Evolutionary conservation across 2,329 filamentous ascomycete species (phyloP), one percentile per base, ranked within the genome.

Genomic region (Laburnicola sp.): DNA sequence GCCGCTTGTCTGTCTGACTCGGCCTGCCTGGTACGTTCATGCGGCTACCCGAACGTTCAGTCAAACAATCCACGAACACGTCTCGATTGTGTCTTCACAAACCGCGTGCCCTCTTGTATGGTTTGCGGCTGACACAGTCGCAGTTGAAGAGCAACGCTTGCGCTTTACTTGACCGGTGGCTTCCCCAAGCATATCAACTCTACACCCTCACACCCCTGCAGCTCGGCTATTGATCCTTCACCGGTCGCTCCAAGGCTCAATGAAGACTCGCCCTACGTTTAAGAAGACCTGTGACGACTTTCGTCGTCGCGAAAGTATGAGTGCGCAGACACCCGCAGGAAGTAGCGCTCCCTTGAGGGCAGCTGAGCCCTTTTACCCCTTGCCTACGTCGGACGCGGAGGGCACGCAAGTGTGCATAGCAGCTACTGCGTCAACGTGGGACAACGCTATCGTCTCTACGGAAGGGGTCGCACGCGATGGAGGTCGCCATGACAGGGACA

Each of bases 21-120:
- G 65, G 64, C 47, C 50, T 58, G 58, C 63, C 56, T 68, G 54
- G 59, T 60, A 65, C 60, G 51, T 68, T 64, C 56, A 61, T 68
- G 65, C 63, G 47, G 60, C 48, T 59, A 57, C 53, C 61, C 61
- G 64, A 58, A 45, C 50, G 55, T 50, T 56, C 57, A 62, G 64
- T 69, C 68, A 71, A 72, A 71, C 70, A 62, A 45, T 57, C 57
- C 53, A 56, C 56, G 63, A 65, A 72, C 70, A 71, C 71, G 68
- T 71, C 65, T 64, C 60, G 64, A 65, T 68, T 72, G 68, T 68
- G 67, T 69, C 60, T 63, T 63, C 57, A 53, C 71, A 72, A 73
- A 71, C 69, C 51, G 58, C 59, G 39, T 59, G 61, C 46, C 45
- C 31, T 51, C 65, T 71, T 70, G 63, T 62, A 68, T 60, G 59